A percentile compares a stretch with the other conserved stretches of the same genome.
Conservation (phyloP, 2,329 filamentous ascomycete species). For the Venturia oleaginea region DNA sequence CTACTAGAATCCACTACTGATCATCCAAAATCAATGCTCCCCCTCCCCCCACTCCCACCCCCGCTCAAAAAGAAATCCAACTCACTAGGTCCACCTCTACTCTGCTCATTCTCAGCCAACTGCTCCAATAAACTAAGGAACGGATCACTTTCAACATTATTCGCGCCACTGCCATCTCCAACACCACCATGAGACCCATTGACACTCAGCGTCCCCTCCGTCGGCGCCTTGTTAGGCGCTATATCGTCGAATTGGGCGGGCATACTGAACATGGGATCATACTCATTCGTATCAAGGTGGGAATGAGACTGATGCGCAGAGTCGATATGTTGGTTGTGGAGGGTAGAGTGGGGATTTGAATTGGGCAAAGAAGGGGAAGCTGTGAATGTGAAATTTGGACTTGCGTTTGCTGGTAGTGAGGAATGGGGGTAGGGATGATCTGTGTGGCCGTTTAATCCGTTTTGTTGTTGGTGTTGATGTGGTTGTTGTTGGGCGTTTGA, state of each 20-base stretch:
- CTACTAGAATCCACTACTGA: no score
- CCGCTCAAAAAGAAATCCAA: slow-evolving; percentile 64
- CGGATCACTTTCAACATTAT: slow-evolving; percentile 59
- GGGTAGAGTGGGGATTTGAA: not conserved
- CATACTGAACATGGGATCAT: slow-evolving; percentile 34
- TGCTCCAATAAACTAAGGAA: slow-evolving; percentile 74
- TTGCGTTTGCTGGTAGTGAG: not conserved
- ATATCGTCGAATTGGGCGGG: slow-evolving; percentile 19
- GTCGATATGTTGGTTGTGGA: not conserved
- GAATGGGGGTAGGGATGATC: not conserved
- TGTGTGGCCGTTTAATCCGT: not conserved
- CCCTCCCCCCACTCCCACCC: not conserved
- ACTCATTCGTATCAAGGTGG: slow-evolving; percentile 15
- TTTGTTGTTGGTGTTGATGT: not conserved
- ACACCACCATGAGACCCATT: not conserved
- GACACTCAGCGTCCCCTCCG: slow-evolving; percentile 24
- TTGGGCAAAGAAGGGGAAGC: not conserved
- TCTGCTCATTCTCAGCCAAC: slow-evolving; percentile 70
- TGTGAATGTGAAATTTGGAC: not conserved
- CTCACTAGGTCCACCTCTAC: slow-evolving; percentile 59
- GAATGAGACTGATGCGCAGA: not conserved
- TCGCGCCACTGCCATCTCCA: not conserved
- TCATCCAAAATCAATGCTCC: not conserved
- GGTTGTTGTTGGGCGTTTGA: not conserved
- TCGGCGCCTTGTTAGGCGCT: slow-evolving; percentile 26